Evolutionary conservation across 305 asterid species (phyloP), one percentile per base, ranked within the genome.

Genomic region (Nicotiana rustica): DNA sequence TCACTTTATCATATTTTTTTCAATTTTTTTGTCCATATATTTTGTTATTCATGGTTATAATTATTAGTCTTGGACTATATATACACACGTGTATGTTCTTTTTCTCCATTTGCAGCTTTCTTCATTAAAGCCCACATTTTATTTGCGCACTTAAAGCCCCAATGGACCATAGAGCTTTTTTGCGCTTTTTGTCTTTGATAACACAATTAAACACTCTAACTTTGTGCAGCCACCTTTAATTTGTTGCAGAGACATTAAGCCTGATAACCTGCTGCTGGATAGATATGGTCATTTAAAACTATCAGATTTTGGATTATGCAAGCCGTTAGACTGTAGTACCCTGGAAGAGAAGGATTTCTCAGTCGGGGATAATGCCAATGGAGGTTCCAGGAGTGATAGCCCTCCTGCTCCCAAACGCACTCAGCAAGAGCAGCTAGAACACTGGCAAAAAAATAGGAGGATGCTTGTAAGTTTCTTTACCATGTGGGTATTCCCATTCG

Each of bases 261-360:
- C 87, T 56, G 87, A 84, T 62, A 81, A 84, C 82, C 80, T 84
- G 82, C 82, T 84, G 7, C 87, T 84, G 4, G 87, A 81, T 81
- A 84, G 80, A 84, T 77, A 64, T 66, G 87, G 87, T 14, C 87
- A 84, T 77, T 25, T 84, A 67, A 84, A 64, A 81, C 77, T 84
- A 17, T 84, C 87, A 66, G 87, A 84, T 84, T 84, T 84, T 67
- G 87, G 87, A 76, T 77, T 84, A 17, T 84, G 87, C 77, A 84
- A 84, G 79, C 87, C 87, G 2, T 81, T 84, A 65, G 87, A 84
- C 82, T 84, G 87, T 55, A 84, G 84, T 84, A 84, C 81, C 6
- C 85, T 84, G 6, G 82, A 77, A 36, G 87, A 84, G 85, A 84
- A 76, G 49, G 87, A 84, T 81, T 84, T 84, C 80, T 62, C 87